Evolutionary conservation across 805 yeast genomes (phyloP).

Genomic region (Spathaspora sp.): DNA sequence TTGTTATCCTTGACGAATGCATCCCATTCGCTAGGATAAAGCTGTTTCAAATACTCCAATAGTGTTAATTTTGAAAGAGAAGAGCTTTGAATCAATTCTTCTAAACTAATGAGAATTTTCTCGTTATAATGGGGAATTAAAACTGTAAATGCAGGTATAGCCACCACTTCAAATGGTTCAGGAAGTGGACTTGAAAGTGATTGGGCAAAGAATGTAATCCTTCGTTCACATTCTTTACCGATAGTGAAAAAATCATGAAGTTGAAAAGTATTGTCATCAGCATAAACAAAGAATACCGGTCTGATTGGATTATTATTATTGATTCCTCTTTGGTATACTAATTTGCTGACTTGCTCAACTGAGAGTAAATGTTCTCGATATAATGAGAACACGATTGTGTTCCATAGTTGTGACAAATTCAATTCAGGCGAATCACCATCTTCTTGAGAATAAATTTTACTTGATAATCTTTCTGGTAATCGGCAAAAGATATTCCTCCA

Average conservation of each 20-base stretch:
- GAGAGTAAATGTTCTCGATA: conserved; percentile 38
- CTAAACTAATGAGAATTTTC: conserved; percentile 40
- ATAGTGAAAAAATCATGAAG: conserved; percentile 39
- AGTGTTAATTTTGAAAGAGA: conserved; percentile 49
- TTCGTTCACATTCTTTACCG: conserved; percentile 48
- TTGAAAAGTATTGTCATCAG: conserved; percentile 40
- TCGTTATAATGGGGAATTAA: conserved; percentile 52
- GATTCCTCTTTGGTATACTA: conserved; percentile 23
- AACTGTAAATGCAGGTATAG: conserved; percentile 51
- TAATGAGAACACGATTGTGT: conserved; percentile 23
- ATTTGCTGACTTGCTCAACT: conserved; percentile 36
- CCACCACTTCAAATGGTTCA: conserved; percentile 44
- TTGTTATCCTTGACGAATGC: conserved; percentile 76
- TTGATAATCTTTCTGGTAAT: conserved; percentile 31
- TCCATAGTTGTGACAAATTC: conserved; percentile 25
- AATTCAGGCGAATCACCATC: conserved; percentile 6
- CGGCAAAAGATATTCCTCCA: conserved; percentile 34
- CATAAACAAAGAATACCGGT: conserved; percentile 46
- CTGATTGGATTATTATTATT: conserved; percentile 24
- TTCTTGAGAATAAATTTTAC: conserved; percentile 18
- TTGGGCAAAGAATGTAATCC: conserved; percentile 53
- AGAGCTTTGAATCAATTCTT: conserved; percentile 46
- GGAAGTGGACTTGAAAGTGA: conserved; percentile 47
- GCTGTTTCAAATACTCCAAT: conserved; percentile 73
- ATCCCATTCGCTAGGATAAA: conserved; percentile 77